These are phyloP conservation scores for Vanrija humicola DNA, from an alignment of 1,284 basidiomycete species.

Conservation along the genomic window DNA sequence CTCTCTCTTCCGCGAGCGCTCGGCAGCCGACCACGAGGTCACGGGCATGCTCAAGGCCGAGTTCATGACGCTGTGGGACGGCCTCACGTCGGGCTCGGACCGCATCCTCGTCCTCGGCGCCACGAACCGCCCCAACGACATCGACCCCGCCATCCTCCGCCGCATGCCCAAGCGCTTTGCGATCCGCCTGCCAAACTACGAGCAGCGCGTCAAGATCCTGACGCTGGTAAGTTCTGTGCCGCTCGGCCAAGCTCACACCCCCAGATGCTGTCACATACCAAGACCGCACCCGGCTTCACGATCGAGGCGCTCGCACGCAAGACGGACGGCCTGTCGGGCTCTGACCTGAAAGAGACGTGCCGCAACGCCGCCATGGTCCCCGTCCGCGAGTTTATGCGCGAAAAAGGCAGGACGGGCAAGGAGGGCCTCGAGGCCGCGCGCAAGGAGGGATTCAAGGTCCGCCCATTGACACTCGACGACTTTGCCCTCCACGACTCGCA, in stretches of 20 bases:
- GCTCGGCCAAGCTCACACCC: background rate
- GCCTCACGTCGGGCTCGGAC: conserved; percentile 71
- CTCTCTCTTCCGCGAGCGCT: conserved; percentile 83
- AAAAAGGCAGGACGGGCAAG: conserved; percentile 50
- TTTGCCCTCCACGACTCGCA: conserved; percentile 62
- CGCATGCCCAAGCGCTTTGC: conserved; percentile 98
- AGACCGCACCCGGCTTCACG: conserved; percentile 63
- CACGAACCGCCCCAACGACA: conserved; percentile 81
- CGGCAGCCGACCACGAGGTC: conserved; percentile 88
- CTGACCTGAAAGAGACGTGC: conserved; percentile 92
- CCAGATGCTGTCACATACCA: conserved; percentile 79
- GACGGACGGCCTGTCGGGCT: conserved; percentile 79
- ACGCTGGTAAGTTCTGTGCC: conserved; percentile 58
- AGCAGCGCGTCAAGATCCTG: conserved; percentile 87
- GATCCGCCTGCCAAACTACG: conserved; percentile 72
- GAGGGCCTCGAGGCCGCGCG: conserved; percentile 47
- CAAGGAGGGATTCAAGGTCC: conserved; percentile 66
- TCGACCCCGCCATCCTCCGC: conserved; percentile 89
- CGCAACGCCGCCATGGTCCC: conserved; percentile 88
- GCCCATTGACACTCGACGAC: conserved; percentile 65
- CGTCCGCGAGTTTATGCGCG: conserved; percentile 77
- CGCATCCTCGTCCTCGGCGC: conserved; percentile 92
- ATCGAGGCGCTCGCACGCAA: conserved; percentile 65
- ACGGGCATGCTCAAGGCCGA: conserved; percentile 99
- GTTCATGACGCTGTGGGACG: conserved; percentile 99